Base-by-base conservation (phyloP, 176 grass and related monocot genomes). In the Phoenix dactylifera region DNA sequence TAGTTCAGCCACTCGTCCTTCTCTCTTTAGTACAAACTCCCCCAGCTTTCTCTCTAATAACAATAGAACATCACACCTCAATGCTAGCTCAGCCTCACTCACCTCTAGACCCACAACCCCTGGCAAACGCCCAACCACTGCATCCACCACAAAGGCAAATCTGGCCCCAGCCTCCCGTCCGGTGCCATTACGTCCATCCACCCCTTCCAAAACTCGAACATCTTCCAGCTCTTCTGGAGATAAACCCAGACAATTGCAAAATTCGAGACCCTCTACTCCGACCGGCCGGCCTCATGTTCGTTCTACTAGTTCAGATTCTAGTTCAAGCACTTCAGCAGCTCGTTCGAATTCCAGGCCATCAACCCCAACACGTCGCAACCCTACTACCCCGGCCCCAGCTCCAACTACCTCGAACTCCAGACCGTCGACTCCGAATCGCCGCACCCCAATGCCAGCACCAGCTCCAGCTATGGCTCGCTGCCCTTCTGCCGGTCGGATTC, bases 51-150 rank as follows among this genome's bases (percentile, higher is more conserved):
- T 63, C 2, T 63, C 59, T 16, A 63, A 30, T 18, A 24, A 24
- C 70, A 55, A 53, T 18, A 18, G 26, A 23, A 44, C 70, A 26
- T 51, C 70, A 0, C 3, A 35, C 58, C 59, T 73, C 26, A 73
- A 54, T 50, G 56, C 59, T 16, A 63, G 70, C 18, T 63, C 59
- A 6, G 25, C 51, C 26, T 73, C 70, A 3, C 51, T 73, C 29
- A 62, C 59, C 4, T 73, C 70, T 28, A 62, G 54, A 24, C 59
- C 28, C 32, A 54, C 51, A 15, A 30, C 9, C 14, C n/a, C 48
- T 19, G 25, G 50, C 1, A n/a, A 24, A 18, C 50, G 59, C 50
- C 35, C 35, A 44, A 44, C 9, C 9, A 44, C 35, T 14, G 35
- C 35, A 44, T 39, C 59, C 15, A 22, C 12, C 19, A 2, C 18